A percentile compares a stretch with the other conserved stretches of the same genome.
These are phyloP conservation scores for Rhodosporidiobolus odoratus DNA, from an alignment of 768 basidiomycete genomes.

Conservation along the genomic window DNA sequence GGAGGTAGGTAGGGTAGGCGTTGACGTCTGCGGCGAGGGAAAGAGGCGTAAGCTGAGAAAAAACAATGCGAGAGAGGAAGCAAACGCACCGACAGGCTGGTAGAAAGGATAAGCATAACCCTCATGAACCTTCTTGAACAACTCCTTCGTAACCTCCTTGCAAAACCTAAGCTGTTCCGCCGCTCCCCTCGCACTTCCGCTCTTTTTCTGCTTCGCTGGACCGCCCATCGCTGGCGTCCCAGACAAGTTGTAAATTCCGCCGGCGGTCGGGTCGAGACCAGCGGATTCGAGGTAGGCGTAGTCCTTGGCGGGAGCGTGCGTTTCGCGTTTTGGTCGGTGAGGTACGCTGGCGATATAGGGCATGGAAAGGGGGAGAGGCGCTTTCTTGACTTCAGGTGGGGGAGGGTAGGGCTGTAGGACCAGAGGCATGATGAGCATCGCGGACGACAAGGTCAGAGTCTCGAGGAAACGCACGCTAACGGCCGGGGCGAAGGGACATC, in stretches of 20 bases:
- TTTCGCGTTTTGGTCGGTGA: constrained; percentile 89
- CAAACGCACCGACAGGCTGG: constrained; percentile 80
- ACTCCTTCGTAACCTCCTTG: constrained; percentile 63
- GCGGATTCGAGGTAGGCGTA: constrained; percentile 59
- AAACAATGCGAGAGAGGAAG: not conserved
- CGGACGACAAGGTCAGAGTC: not conserved
- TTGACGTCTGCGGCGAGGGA: constrained; percentile 58
- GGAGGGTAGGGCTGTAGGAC: constrained; percentile 31
- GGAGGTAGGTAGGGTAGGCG: constrained; percentile 69
- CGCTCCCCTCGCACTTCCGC: constrained; percentile 50
- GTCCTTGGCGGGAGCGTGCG: constrained; percentile 92
- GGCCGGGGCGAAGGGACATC: constrained; percentile 62
- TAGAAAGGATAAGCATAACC: constrained; percentile 75
- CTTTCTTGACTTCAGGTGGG: constrained; percentile 13
- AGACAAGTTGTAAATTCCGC: constrained; percentile 53
- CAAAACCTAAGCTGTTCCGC: constrained; percentile 82
- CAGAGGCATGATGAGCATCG: not conserved
- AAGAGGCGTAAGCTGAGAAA: constrained; percentile 9
- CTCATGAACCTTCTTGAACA: constrained; percentile 73
- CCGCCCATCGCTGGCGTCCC: constrained; percentile 54
- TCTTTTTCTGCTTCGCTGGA: constrained; percentile 24
- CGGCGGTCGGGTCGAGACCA: constrained; percentile 47
- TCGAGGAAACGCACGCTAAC: constrained; percentile 23
- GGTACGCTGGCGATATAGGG: constrained; percentile 65
- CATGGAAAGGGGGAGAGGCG: constrained; percentile 8